phyloP scores from a whole-genome alignment of 257 asterid species.

The Solanum commersonii region DNA sequence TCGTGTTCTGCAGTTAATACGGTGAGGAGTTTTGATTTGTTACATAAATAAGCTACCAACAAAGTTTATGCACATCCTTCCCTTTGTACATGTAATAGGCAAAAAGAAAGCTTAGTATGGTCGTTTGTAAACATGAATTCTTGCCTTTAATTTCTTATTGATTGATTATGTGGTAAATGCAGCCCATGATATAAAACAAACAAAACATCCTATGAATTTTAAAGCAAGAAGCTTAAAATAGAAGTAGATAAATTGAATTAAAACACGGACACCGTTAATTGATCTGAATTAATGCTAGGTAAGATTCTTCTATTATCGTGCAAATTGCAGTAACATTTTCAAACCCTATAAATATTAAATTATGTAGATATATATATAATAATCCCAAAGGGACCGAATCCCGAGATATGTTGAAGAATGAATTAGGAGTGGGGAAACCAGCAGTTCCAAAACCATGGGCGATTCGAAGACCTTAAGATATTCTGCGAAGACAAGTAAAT shows the following conservation, averaged over 20 bases:
- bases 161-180: not conserved
- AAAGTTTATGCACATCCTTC: not conserved
- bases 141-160: not conserved
- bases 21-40: not conserved
- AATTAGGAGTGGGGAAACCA: not conserved
- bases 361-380: not conserved
- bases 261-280: not conserved
- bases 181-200: not conserved
- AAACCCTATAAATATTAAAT: not conserved
- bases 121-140: too few relatives aligned
- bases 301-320: not conserved
- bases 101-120: too few relatives aligned
- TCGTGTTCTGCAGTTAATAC: not conserved
- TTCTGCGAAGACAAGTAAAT: not conserved
- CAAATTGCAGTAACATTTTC: not conserved
- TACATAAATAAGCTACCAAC: not conserved
- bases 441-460: not conserved
- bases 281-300: not conserved
- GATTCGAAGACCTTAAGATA: not conserved
- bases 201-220: not conserved
- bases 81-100: too few relatives aligned
- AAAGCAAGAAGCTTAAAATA: not conserved
- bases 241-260: not conserved
- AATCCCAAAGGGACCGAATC: not conserved
- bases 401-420: not conserved